Evolutionary conservation across 129 eudicot species (phyloP), one percentile per base, ranked within the genome.

Genomic region (carrot (Daucus carota)): DNA sequence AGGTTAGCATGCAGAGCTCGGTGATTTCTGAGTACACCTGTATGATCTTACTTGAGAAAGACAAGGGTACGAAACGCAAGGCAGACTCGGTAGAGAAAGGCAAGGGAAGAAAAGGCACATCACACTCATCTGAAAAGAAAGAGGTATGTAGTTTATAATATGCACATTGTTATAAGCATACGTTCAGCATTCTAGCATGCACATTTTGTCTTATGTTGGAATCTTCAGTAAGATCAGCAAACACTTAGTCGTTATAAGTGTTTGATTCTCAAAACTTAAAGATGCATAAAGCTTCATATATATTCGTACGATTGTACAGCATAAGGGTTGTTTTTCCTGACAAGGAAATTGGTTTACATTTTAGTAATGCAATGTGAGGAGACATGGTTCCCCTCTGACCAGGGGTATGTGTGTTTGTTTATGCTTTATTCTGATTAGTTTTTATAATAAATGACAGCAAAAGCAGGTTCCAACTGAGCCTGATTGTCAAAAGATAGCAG

Each of bases 1-100:
- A 86, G 63, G 75, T 87, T 67, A 94, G 98, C 75, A n/a, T 82
- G 63, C 90, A 81, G 70, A 80, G 77, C 69, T 83, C 86, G 24
- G 73, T 87, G 40, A 78, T 87, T 43, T 86, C 96, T n/a, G 98
- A 91, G 86, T 87, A 86, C 80, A 86, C 98, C 29, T 86, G 82
- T 41, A 94, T 94, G 97, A 68, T 79, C 66, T 80, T 94, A 84
- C 80, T 84, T 46, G 94, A 86, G 88, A 63, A 38, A 0, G 85
- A 81, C 50, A 82, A 76, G 77, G 86, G 73, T 70, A 85, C 73
- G 50, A 78, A 80, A 54, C 84, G 57, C 33, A 67, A 81, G 15
- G 74, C 82, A 38, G 48, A 26, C 52, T 67, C 84, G 76, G 81
- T 87, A 60, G 80, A 63, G 5, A 57, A 57, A 24, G 65, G 65